Evolutionary conservation across 2,329 filamentous ascomycete genomes (phyloP), one percentile per base, ranked within the genome.

Genomic region (Aureobasidium sp.): DNA sequence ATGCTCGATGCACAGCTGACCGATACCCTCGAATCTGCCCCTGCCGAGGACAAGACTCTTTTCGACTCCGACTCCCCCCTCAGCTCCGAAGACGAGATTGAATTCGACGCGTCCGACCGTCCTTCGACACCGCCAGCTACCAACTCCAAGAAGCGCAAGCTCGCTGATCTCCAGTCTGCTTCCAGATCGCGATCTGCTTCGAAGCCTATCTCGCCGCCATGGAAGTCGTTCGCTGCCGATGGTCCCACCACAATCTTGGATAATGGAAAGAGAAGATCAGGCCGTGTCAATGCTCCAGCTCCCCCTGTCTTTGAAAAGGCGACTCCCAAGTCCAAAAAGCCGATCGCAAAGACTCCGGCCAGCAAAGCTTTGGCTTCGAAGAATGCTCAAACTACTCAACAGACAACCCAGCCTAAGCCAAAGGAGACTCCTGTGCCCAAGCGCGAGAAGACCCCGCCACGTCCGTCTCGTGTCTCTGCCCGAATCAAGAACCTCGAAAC

Each of bases 141-240:
- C 34, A 70, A 74, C 29, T 74, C 79, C 17, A 91, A 91, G 75
- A 84, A 87, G 71, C 86, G 85, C 65, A 85, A 85, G 72, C 73
- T 78, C 39, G 73, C 73, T 45, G 72, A 76, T 65, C 64, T 69
- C 61, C 70, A 70, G 8, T 47, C 53, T 17, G 68, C 69, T 52
- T 47, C 49, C 4, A 68, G 70, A 55, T 62, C 61, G 11, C 72
- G 71, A 58, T 72, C 73, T 20, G 44, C 56, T 25, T 65, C 65
- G 29, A 61, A 63, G 9, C 62, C 65, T 9, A 49, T 56, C 44
- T 63, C 66, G 42, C 94, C 94, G 67, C 94, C 94, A 25, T 99
- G 94, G 94, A 97, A 94, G 78, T 90, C 86, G 70, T 83, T 89
- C 65, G 83, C 83, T 63, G 90, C 89, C 44, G 89, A 96, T 31